Percentiles rank a stretch among this genome's conserved stretches.
Evolutionary conservation across 2,329 filamentous ascomycete species (phyloP).

Genomic region (Xylaria sp.): DNA sequence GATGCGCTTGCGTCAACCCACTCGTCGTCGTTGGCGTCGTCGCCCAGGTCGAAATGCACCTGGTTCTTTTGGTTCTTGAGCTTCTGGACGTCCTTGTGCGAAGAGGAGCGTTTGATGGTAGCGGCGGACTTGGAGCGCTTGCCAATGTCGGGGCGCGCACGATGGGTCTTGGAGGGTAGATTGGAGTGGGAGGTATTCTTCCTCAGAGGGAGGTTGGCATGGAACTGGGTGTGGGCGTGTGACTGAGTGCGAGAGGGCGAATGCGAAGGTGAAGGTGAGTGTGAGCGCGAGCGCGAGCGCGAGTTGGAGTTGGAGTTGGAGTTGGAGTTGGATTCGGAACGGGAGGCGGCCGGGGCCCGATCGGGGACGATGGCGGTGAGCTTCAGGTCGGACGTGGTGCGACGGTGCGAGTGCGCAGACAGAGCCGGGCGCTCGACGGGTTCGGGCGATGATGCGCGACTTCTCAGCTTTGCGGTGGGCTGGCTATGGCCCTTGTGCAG

Average conservation of each 20-base stretch:
- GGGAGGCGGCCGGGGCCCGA: conserved; percentile 7
- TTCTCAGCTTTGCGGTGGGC: conserved; percentile 54
- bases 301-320: conserved; percentile 1
- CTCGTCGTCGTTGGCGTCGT: conserved; percentile 69
- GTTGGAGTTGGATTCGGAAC: conserved; percentile 44
- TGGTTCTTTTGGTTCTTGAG: conserved; percentile 59
- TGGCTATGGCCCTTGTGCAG: conserved; percentile 57
- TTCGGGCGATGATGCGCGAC: conserved; percentile 58
- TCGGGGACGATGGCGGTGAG: conserved; percentile 56
- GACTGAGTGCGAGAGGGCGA: conserved; percentile 29
- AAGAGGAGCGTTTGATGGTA: conserved; percentile 64
- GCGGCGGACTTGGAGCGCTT: conserved; percentile 63
- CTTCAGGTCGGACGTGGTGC: conserved; percentile 63
- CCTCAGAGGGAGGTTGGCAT: conserved; percentile 51
- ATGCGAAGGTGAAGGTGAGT: background rate
- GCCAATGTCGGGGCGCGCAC: conserved; percentile 66
- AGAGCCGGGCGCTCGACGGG: conserved; percentile 54
- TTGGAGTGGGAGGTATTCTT: conserved; percentile 66
- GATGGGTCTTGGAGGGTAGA: conserved; percentile 63
- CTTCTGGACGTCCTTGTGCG: conserved; percentile 61
- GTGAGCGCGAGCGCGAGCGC: background rate
- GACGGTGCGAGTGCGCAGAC: conserved; percentile 56
- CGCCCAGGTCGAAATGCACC: conserved; percentile 73
- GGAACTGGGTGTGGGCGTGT: no score
- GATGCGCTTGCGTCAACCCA: conserved; percentile 75